Evolutionary conservation across 2,329 filamentous ascomycete species (phyloP).

Genomic region (Claviceps arundinis): DNA sequence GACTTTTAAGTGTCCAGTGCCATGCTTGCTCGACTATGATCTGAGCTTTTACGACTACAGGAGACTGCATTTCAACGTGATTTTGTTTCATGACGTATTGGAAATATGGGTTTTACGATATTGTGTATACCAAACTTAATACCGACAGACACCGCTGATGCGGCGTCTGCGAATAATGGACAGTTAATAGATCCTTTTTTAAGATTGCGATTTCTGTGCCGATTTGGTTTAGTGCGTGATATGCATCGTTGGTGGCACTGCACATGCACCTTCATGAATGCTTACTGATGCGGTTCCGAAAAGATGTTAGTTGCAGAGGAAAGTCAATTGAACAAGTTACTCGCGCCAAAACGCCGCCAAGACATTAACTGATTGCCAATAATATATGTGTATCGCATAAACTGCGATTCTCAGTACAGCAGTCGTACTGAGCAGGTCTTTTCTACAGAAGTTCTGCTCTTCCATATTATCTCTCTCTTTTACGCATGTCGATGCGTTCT

Average conservation of each 20-base stretch:
- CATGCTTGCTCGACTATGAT: no score
- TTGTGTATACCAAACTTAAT: conserved; percentile 10
- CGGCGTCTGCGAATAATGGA: not conserved
- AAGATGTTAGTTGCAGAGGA: no score
- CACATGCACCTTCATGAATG: no score
- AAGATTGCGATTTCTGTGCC: not conserved
- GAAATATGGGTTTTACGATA: conserved; percentile 9
- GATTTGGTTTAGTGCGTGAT: not conserved
- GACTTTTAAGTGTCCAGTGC: no score
- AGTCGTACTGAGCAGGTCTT: no score
- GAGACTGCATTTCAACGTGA: not conserved
- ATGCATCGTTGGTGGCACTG: not conserved
- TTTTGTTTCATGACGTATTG: conserved; percentile 5
- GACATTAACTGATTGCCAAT: no score
- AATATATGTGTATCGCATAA: no score
- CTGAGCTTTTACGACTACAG: not conserved
- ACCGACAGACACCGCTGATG: not conserved
- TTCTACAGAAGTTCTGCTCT: not conserved
- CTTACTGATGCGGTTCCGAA: no score
- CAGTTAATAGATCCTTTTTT: not conserved
- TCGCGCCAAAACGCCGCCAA: no score
- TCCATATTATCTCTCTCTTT: not conserved
- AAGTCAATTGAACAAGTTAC: no score
- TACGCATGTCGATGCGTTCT: conserved; percentile 5
- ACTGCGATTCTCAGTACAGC: no score